phyloP scores from a whole-genome alignment of 371 early-diverging fungal species.

The Mucor circinelloides region DNA sequence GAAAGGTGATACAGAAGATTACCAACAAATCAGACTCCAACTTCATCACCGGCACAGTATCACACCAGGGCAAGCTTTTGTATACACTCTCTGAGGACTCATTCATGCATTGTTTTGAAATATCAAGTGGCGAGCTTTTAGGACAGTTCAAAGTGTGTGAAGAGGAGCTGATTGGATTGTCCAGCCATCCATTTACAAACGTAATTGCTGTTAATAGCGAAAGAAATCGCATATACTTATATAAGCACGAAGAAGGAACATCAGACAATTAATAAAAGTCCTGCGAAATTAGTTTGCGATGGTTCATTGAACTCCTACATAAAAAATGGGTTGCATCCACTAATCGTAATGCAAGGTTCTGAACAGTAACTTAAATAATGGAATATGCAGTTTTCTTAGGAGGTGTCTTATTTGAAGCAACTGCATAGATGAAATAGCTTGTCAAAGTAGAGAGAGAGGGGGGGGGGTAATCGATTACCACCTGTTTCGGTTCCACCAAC shows the following conservation, averaged over 20 bases:
- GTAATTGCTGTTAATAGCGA: conserved; percentile 72
- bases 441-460: too few species aligned
- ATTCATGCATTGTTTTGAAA: conserved; percentile 60
- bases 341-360: too few species aligned
- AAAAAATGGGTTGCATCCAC: too few species aligned
- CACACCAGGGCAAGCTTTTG: conserved; percentile 76
- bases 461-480: not conserved
- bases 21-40: conserved; percentile 49
- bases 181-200: conserved; percentile 79
- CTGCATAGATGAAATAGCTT: too few species aligned
- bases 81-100: conserved; percentile 74
- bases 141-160: conserved; percentile 46
- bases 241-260: conserved; percentile 31
- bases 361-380: too few species aligned
- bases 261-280: not conserved
- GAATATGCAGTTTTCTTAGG: too few species aligned
- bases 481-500: not conserved
- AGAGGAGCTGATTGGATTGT: conserved; percentile 70
- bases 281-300: too few species aligned
- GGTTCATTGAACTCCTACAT: too few species aligned
- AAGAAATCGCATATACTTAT: conserved; percentile 63
- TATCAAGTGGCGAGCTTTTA: conserved; percentile 49
- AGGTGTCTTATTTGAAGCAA: too few species aligned
- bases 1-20: conserved; percentile 50
- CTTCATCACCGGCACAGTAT: conserved; percentile 64